phyloP scores from a whole-genome alignment of 164 flowering plant genomes.

The Tetrastigma voinierianum region DNA sequence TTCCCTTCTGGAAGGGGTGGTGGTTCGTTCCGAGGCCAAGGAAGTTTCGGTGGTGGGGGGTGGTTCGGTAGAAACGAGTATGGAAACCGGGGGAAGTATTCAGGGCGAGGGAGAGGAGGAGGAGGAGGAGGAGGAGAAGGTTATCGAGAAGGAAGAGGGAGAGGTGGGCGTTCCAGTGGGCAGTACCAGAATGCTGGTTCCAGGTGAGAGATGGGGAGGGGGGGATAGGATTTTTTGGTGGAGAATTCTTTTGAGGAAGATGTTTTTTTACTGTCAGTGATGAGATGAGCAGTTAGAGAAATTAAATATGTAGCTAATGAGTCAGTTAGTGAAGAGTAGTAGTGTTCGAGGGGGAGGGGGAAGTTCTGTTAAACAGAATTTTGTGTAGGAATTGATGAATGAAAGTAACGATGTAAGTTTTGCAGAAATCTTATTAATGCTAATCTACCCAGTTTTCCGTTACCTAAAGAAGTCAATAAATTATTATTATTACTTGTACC shows the following conservation, averaged over 20 bases:
- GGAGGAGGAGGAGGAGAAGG: slow-evolving; percentile 40
- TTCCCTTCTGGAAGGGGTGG: slow-evolving; percentile 50
- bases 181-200: slow-evolving; percentile 23
- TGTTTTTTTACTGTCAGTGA: slow-evolving; percentile 3
- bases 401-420: background rate
- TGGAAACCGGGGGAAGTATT: slow-evolving; percentile 43
- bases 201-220: slow-evolving; percentile 13
- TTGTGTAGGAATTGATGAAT: too few relatives aligned
- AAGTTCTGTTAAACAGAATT: slow-evolving; percentile 8
- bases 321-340: too few relatives aligned
- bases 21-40: slow-evolving; percentile 50
- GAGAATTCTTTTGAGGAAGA: background rate
- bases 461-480: too few relatives aligned
- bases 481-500: too few relatives aligned
- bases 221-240: background rate
- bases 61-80: slow-evolving; percentile 54
- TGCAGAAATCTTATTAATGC: background rate
- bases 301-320: too few relatives aligned
- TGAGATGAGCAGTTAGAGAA: background rate
- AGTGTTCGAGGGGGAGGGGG: too few relatives aligned
- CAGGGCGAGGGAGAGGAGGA: slow-evolving; percentile 38
- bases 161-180: slow-evolving; percentile 36
- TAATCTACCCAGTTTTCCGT: too few relatives aligned
- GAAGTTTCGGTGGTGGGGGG: slow-evolving; percentile 45
- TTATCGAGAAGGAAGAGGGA: slow-evolving; percentile 48